Evolutionary conservation across 371 early-diverging fungal species (phyloP), one percentile per base, ranked within the genome.

Genomic region (Mortierella sp.): DNA sequence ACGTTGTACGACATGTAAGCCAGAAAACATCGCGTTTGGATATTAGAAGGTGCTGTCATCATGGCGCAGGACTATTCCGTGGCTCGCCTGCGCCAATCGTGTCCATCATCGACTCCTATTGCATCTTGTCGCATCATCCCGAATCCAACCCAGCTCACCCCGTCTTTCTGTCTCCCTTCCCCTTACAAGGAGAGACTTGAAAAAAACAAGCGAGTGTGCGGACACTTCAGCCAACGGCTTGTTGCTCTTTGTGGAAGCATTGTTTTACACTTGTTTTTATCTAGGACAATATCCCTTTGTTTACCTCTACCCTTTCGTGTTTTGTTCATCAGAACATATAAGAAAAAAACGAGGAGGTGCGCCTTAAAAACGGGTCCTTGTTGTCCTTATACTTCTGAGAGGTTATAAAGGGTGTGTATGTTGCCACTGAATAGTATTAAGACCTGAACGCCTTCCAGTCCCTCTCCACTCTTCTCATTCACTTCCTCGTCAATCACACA

Each of bases 201-300:
- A 24, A 2, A 34, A 44, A 50, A 32, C 28, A 30, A 34, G 32
- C 37, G 37, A 11, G 37, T 34, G 14, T 34, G 37, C 37, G 37
- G n/a, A 12, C 21, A 27, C 19, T 50, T 42, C 47, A 43, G 57
- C 57, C 39, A 57, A 64, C 64, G 64, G 51, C 64, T 43, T 49
- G 50, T 31, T 56, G 43, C 50, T 50, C 49, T 28, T n/a, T 23
- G 17, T 30, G 21, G 37, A 39, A 47, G 23, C 37, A 30, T 53
- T 26, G 30, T 19, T 21, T 12, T 21, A 19, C 47, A 14, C 26
- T 12, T 42, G 34, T 52, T 19, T 7, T 23, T 21, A 15, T 26
- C 59, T 17, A 34, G 39, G 41, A 21, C 23, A 39, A 41, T 60
- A 41, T 63, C 55, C 55, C 63, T 54, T 55, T 54, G 19, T 62